These are phyloP conservation scores for Penicillium arizonense DNA, from an alignment of 495 filamentous ascomycete species.

Conservation along the genomic window DNA sequence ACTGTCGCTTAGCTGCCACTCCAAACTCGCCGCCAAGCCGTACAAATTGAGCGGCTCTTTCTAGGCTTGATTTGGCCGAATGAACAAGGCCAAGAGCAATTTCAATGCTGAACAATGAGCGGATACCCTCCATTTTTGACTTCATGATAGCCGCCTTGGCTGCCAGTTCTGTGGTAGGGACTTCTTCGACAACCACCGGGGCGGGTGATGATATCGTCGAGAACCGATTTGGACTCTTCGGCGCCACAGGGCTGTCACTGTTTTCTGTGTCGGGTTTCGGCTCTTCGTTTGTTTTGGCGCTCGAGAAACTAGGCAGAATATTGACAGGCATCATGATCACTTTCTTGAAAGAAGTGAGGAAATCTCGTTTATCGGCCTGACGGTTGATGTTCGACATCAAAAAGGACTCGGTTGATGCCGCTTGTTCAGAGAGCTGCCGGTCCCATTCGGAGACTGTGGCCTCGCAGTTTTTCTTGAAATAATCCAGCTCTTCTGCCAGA, in stretches of 20 bases:
- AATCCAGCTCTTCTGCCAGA: conserved; percentile 86
- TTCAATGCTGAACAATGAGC: conserved; percentile 92
- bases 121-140: conserved; percentile 86
- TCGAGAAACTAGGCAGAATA: conserved; percentile 68
- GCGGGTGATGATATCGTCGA: conserved; percentile 47
- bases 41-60: conserved; percentile 80
- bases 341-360: conserved; percentile 95
- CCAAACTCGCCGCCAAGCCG: conserved; percentile 74
- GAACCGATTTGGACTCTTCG: conserved; percentile 52
- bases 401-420: conserved; percentile 86
- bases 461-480: conserved; percentile 74
- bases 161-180: conserved; percentile 85
- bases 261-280: conserved; percentile 33
- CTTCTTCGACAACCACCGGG: conserved; percentile 56
- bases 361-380: conserved; percentile 94
- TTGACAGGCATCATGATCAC: conserved; percentile 99
- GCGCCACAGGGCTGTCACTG: conserved; percentile 27
- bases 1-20: conserved; percentile 84
- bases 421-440: conserved; percentile 84
- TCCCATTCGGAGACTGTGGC: conserved; percentile 82
- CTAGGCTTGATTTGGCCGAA: conserved; percentile 83
- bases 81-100: conserved; percentile 88
- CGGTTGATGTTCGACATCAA: conserved; percentile 93
- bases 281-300: conserved; percentile 42
- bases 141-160: conserved; percentile 98